Conservation (phyloP, 2,329 filamentous ascomycete genomes). For the Colletotrichum sp. region DNA sequence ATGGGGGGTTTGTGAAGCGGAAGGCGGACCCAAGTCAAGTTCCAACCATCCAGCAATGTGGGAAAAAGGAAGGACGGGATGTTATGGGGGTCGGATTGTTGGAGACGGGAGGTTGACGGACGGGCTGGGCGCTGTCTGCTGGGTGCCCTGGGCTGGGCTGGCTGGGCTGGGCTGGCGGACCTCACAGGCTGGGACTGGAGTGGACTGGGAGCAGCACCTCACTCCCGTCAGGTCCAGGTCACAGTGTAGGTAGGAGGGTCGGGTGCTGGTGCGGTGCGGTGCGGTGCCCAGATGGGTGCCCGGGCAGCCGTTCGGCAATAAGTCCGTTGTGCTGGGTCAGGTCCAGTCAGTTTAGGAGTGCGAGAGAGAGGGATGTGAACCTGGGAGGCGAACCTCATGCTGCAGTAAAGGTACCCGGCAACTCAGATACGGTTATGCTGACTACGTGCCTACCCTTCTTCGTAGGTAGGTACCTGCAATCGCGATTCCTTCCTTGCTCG, state of each 20-base stretch:
- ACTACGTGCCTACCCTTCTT: neutral
- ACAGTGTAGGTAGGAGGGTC: neutral
- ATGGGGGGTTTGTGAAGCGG: neutral
- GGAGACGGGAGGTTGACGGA: constrained; percentile 14
- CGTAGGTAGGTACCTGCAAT: neutral
- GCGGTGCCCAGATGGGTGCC: neutral
- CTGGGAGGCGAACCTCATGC: neutral
- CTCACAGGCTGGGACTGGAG: neutral
- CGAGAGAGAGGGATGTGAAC: neutral
- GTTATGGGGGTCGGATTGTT: neutral
- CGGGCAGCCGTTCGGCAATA: constrained; percentile 14
- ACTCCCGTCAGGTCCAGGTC: neutral
- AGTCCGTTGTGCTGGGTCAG: constrained; percentile 10
- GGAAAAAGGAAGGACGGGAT: constrained; percentile 8
- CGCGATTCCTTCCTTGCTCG: neutral
- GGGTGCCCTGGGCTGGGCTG: neutral
- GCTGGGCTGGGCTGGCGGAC: neutral
- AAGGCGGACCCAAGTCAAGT: neutral
- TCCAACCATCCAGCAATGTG: neutral
- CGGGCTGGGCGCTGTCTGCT: neutral
- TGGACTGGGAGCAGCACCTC: neutral
- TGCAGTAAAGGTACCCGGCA: neutral
- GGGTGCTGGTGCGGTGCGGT: neutral
- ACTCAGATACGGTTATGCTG: neutral
- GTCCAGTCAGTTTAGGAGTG: neutral